A percentile compares a stretch with the other conserved stretches of the same genome.
These are phyloP conservation scores for Hypoxylon sp. DNA, from an alignment of 2,329 filamentous ascomycete species.

Conservation along the genomic window DNA sequence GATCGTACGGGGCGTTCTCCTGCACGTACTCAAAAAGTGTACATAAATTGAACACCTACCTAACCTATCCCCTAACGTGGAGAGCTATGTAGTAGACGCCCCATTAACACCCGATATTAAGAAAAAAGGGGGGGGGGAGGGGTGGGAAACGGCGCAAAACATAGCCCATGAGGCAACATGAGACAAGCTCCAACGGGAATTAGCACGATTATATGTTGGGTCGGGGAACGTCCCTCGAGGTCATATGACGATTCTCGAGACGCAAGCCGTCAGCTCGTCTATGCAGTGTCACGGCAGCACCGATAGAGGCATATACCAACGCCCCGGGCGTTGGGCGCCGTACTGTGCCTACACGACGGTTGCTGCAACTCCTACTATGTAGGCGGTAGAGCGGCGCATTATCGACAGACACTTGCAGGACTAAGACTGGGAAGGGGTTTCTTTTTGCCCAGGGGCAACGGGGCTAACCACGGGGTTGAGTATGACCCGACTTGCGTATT, in stretches of 20 bases:
- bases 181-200: constrained; percentile 5
- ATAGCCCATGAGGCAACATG: background rate
- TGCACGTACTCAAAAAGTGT: background rate
- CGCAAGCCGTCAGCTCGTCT: constrained; percentile 29
- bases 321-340: constrained; percentile 6
- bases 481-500: constrained; percentile 10
- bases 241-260: constrained; percentile 36
- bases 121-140: background rate
- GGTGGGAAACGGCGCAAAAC: too few species aligned
- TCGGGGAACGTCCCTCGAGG: constrained; percentile 1
- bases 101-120: background rate
- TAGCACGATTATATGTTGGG: constrained; percentile 4
- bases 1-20: background rate
- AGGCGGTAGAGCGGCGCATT: background rate
- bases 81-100: background rate
- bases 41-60: background rate
- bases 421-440: constrained; percentile 18
- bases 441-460: background rate
- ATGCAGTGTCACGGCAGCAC: constrained; percentile 32
- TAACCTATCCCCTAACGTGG: too few species aligned
- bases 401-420: constrained; percentile 22
- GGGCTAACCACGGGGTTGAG: constrained; percentile 10
- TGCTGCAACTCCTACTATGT: background rate
- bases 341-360: background rate
- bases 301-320: constrained; percentile 14